Evolutionary conservation across 2,329 filamentous ascomycete species (phyloP), one percentile per base, ranked within the genome.

Genomic region (Scytalidium sp.): DNA sequence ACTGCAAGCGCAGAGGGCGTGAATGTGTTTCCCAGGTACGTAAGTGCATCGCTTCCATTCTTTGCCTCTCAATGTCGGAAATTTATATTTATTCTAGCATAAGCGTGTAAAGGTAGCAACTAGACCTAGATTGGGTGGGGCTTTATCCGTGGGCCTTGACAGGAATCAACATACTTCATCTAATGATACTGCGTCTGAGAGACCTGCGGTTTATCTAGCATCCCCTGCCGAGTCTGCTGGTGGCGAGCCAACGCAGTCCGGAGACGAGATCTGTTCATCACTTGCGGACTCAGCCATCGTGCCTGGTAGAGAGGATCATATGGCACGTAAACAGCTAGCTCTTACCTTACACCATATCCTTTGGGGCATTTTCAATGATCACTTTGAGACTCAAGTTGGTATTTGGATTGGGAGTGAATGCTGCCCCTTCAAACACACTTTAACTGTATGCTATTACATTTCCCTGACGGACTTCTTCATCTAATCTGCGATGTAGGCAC

Each of bases 351-450:
- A 44, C 27, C 42, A 44, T 44, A 27, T 44, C 19, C 42, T 44
- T 17, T 44, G 42, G 42, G 42, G 22, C 21, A 44, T 44, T 27
- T 44, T 44, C 21, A 44, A 17, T 13, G 27, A 5, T 44, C 42
- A 20, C 19, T 44, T 44, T 27, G 42, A 44, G 27, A 22, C 42
- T 17, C 42, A 44, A 44, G 21, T 23, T 27, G 42, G 42, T 27
- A 23, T 44, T 23, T 44, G 42, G 42, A 44, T 44, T 44, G 42
- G 42, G 22, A 44, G 22, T 44, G 42, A 44, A 23, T 44, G 42
- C 21, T 23, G 27, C 21, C 42, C 42, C n/a, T 20, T 44, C 42
- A 44, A 44, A 25, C 42, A 27, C 19, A 22, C 27, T 44, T 23
- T 27, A 15, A 44, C 42, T 19, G 42, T 44, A 44, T 19, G 42